Base-by-base conservation (phyloP, 148 eudicot species). In the Nepenthes mirabilis region DNA sequence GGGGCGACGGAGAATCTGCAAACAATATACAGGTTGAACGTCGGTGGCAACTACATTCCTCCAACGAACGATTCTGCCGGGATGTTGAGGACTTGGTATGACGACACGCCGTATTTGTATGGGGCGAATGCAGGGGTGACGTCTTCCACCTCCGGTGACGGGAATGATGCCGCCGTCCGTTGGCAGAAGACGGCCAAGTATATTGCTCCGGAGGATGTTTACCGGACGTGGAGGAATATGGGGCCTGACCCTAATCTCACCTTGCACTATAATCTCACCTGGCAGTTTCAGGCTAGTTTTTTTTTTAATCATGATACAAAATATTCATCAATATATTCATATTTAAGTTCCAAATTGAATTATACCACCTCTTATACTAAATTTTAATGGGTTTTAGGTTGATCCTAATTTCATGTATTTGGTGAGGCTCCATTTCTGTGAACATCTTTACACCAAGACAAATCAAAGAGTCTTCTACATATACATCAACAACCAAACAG, bases 361-460 rank as follows among this genome's bases (percentile, higher is more conserved):
- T 33, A 11, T 45, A 11, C 6, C 11, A 11, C 48, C 11, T 5
- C 1, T 6, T 6, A 45, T 45, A 11, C 48, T 45, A 45, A 45
- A 45, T 45, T 6, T 57, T 0, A n/a, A n/a, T 7, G 1, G 37
- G 60, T 36, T 82, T 83, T 60, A 65, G 3, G 94, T 88, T 23
- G 88, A 88, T 66, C 68, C 80, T 1, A 73, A 77, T 37, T 91
- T 91, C 37, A 77, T 79, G 2, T 91, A 88, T 56, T 34, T 85
- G 6, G 49, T 79, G 36, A 81, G 97, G 62, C 55, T 91, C 48
- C 97, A 91, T 52, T 91, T 89, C 65, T 91, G 97, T 43, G 97
- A 91, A 34, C 80, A 70, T 3, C 47, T 72, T 10, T 62, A 72
- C 61, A 47, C 64, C 0, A 83, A 80, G 69, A 50, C 66, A 0